Conservation (phyloP, 1,284 basidiomycete species). For the Sporisorium sorghi region DNA sequence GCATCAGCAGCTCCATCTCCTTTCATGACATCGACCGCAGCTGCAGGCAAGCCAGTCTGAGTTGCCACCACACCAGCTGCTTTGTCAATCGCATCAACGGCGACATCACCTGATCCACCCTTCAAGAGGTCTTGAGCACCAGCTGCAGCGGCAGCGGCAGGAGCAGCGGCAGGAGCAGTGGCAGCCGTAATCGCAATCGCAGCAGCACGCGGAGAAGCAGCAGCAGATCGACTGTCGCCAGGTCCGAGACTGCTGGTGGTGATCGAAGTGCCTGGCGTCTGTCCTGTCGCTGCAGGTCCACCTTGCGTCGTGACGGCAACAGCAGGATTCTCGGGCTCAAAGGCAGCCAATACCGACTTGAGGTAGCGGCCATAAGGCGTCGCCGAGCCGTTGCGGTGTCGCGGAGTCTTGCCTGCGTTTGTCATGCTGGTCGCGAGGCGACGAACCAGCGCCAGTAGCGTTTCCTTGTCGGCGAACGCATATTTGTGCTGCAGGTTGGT, state of each 20-base stretch:
- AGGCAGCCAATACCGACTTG: conserved; percentile 50
- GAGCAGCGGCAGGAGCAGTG: conserved; percentile 4
- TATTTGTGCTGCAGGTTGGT: conserved; percentile 56
- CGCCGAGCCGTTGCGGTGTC: conserved; percentile 59
- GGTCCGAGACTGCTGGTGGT: conserved; percentile 45
- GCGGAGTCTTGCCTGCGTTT: conserved; percentile 57
- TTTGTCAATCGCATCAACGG: background rate
- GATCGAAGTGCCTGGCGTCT: conserved; percentile 39
- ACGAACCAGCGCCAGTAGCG: conserved; percentile 46
- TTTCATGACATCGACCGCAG: background rate
- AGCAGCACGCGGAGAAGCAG: conserved; percentile 32
- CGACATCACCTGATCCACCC: background rate
- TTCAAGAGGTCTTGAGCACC: background rate
- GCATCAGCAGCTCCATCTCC: background rate
- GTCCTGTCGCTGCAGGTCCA: conserved; percentile 11
- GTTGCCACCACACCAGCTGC: background rate
- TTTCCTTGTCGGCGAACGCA: conserved; percentile 50
- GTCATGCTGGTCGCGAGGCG: conserved; percentile 47
- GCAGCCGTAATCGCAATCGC: conserved; percentile 4
- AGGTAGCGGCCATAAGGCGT: conserved; percentile 58
- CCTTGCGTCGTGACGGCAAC: background rate
- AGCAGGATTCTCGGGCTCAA: conserved; percentile 34
- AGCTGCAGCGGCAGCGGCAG: background rate
- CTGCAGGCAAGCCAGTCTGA: conserved; percentile 7
- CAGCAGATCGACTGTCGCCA: conserved; percentile 46